phyloP scores from a whole-genome alignment of 2,329 filamentous ascomycete genomes.

The Aspergillus clavatus region DNA sequence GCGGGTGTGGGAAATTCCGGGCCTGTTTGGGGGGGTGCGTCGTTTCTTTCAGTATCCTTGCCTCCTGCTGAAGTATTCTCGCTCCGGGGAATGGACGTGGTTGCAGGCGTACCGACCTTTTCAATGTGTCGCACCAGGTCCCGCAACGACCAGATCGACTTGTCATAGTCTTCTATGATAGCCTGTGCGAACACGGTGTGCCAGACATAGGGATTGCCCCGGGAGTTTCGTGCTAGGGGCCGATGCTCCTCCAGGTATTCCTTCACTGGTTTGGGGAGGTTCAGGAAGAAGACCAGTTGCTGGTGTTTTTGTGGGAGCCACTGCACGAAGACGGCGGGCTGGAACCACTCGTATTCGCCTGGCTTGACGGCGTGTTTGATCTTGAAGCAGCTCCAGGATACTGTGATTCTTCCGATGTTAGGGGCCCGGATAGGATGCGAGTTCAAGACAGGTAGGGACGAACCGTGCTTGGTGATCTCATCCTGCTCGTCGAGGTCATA shows the following conservation, averaged over 20 bases:
- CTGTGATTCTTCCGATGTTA: too few species aligned
- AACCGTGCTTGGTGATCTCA: neutral
- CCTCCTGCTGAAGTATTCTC: too few species aligned
- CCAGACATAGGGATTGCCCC: conserved; percentile 17
- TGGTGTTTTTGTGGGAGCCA: conserved; percentile 10
- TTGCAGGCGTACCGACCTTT: conserved; percentile 27
- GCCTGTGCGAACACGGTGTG: conserved; percentile 22
- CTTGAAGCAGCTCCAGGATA: conserved; percentile 23
- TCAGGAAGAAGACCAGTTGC: conserved; percentile 15
- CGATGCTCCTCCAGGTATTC: neutral
- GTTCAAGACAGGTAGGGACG: neutral
- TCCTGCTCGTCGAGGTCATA: conserved; percentile 6
- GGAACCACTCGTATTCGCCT: conserved; percentile 16
- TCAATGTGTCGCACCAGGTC: conserved; percentile 28
- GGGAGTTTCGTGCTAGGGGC: neutral
- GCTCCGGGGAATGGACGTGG: too few species aligned
- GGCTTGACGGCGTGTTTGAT: conserved; percentile 15
- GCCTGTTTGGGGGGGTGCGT: conserved; percentile 5
- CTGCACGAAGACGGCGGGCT: conserved; percentile 18
- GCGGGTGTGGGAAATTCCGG: conserved; percentile 4
- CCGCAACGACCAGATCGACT: conserved; percentile 27
- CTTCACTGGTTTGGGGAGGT: neutral
- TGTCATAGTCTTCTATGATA: conserved; percentile 21
- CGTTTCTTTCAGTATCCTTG: too few species aligned
- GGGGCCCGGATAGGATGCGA: too few species aligned